Evolutionary conservation across 2,329 filamentous ascomycete genomes (phyloP).

Genomic region (Ascochyta fabae): DNA sequence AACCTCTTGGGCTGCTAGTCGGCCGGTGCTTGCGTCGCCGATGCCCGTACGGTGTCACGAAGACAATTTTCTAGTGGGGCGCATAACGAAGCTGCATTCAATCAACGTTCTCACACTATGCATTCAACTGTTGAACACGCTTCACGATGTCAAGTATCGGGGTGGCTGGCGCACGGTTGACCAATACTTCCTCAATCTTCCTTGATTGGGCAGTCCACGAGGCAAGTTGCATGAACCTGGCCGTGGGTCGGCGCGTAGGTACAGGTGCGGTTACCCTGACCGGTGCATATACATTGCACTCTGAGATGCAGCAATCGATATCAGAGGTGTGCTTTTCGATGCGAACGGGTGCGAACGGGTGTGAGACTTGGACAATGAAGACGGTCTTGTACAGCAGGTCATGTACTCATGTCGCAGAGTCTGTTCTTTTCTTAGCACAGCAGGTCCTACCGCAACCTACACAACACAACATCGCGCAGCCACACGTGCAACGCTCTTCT

Average conservation of each 20-base stretch:
- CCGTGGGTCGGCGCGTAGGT: conserved; percentile 34
- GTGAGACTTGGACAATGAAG: conserved; percentile 5
- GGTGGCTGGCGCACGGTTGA: conserved; percentile 22
- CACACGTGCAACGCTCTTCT: conserved; percentile 12
- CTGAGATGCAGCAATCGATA: conserved; percentile 1
- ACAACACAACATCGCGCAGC: conserved; percentile 8
- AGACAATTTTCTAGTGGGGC: conserved; percentile 10
- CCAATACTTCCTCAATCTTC: conserved; percentile 11
- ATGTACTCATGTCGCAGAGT: conserved; percentile 13
- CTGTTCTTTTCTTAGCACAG: conserved; percentile 2
- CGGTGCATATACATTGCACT: conserved; percentile 4
- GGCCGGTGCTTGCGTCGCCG: background rate
- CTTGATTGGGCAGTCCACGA: conserved; percentile 23
- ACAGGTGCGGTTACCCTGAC: conserved; percentile 19
- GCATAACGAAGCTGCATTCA: conserved; percentile 10
- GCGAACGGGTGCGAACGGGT: conserved; percentile 10
- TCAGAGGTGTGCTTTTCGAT: background rate
- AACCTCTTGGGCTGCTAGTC: conserved; percentile 42
- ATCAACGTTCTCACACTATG: conserved; percentile 8
- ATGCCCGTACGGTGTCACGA: conserved; percentile 9
- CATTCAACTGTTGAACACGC: conserved; percentile 6
- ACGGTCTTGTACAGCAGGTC: conserved; percentile 4
- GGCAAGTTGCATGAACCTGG: conserved; percentile 30
- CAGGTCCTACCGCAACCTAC: conserved; percentile 10
- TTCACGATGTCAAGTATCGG: conserved; percentile 8